phyloP scores from a whole-genome alignment of 345 rosid species.

The Rhizophora mangle region DNA sequence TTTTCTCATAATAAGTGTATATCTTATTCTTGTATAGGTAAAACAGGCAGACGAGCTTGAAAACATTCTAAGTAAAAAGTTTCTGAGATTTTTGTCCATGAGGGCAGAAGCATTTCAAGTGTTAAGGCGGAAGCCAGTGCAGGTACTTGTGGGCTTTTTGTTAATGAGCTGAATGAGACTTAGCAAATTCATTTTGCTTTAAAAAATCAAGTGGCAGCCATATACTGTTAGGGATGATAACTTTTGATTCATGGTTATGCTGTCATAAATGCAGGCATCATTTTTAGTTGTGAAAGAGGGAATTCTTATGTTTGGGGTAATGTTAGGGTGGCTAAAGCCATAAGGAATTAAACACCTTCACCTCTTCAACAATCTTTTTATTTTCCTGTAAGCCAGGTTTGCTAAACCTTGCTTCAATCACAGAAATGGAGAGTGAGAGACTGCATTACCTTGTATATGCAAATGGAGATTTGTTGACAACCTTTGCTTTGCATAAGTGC shows the following conservation, averaged over 20 bases:
- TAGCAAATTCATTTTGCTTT: conserved; percentile 8
- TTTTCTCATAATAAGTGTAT: conserved; percentile 4
- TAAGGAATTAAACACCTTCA: neutral
- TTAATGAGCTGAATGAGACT: conserved; percentile 10
- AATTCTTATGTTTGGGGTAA: neutral
- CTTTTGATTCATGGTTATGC: neutral
- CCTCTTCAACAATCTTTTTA: neutral
- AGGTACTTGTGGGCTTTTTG: conserved; percentile 38
- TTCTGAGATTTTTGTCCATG: conserved; percentile 97
- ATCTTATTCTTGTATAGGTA: conserved; percentile 46
- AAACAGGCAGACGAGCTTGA: conserved; percentile 98
- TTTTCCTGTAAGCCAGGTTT: neutral
- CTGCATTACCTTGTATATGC: neutral
- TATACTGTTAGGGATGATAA: conserved; percentile 8
- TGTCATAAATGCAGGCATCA: neutral
- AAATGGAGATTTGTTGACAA: neutral
- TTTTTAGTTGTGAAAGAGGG: conserved; percentile 1
- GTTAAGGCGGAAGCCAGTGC: conserved; percentile 90
- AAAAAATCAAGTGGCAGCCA: conserved; percentile 9
- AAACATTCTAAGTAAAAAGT: conserved; percentile 85
- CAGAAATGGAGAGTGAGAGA: conserved; percentile 1
- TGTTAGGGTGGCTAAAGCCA: neutral
- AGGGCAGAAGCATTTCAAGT: conserved; percentile 99
- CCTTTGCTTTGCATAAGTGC: neutral
- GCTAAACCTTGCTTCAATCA: neutral